A percentile compares a stretch with the other conserved stretches of the same genome.
Evolutionary conservation across 371 early-diverging fungal genomes (phyloP).

Genomic region (Apophysomyces elegans): DNA sequence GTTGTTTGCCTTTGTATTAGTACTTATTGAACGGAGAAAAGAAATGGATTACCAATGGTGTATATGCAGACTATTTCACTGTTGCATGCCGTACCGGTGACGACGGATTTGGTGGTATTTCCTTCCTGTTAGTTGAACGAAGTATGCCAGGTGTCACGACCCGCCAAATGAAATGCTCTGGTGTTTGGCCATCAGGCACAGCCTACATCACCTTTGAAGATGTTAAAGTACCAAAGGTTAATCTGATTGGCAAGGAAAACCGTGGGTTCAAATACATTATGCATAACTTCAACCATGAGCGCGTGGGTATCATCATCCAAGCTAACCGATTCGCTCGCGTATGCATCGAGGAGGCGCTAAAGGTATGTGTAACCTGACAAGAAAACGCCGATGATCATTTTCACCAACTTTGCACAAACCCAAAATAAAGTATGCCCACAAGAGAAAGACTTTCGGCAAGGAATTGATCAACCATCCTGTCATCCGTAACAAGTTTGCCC

Average conservation of each 20-base stretch:
- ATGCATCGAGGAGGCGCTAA: slow-evolving; percentile 81
- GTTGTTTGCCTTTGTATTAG: background rate
- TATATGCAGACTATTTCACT: slow-evolving; percentile 74
- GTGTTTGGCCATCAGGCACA: slow-evolving; percentile 85
- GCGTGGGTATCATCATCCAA: slow-evolving; percentile 80
- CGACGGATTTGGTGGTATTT: slow-evolving; percentile 79
- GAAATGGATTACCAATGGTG: slow-evolving; percentile 87
- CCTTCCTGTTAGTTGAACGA: slow-evolving; percentile 73
- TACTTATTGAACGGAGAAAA: slow-evolving; percentile 72
- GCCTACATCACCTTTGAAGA: slow-evolving; percentile 78
- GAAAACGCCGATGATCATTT: background rate
- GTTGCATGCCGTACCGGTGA: slow-evolving; percentile 75
- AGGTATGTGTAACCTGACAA: slow-evolving; percentile 23
- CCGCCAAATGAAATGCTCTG: slow-evolving; percentile 78
- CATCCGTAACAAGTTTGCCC: slow-evolving; percentile 68
- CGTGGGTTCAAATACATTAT: slow-evolving; percentile 83
- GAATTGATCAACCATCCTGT: slow-evolving; percentile 72
- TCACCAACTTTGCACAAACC: background rate
- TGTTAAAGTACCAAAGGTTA: slow-evolving; percentile 80
- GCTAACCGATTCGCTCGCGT: slow-evolving; percentile 83
- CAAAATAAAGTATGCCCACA: slow-evolving; percentile 66
- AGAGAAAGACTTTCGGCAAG: slow-evolving; percentile 85
- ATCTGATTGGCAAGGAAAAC: slow-evolving; percentile 85
- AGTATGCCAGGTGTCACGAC: slow-evolving; percentile 79
- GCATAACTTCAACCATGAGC: slow-evolving; percentile 76